A percentile compares a stretch with the other conserved stretches of the same genome.
phyloP scores from a whole-genome alignment of 306 rosid genomes.

The Macrotyloma uniflorum region DNA sequence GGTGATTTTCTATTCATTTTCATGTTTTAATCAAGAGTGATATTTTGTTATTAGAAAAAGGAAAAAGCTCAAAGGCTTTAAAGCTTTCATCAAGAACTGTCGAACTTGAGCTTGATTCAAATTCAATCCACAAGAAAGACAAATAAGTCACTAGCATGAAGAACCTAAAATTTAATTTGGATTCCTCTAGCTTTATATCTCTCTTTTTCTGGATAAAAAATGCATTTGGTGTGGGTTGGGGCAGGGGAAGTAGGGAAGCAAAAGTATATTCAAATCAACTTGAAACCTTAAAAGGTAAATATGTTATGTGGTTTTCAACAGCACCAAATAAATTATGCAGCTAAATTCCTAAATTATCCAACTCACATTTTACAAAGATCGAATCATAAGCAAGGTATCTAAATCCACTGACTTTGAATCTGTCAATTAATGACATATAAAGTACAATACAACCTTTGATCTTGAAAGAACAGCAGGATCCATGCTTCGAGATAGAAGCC shows the following conservation, averaged over 20 bases:
- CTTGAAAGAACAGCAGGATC: constrained; percentile 87
- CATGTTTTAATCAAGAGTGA: background rate
- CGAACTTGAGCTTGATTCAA: background rate
- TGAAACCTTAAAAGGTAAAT: background rate
- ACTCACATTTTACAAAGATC: constrained; percentile 8
- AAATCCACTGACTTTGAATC: constrained; percentile 11
- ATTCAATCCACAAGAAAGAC: background rate
- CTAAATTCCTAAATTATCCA: constrained; percentile 3
- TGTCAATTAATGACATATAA: constrained; percentile 31
- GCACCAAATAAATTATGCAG: background rate
- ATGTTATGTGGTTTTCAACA: background rate
- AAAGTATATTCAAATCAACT: background rate
- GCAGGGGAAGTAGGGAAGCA: background rate
- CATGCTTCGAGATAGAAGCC: constrained; percentile 81
- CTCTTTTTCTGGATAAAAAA: background rate
- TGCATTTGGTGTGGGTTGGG: background rate
- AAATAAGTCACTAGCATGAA: background rate
- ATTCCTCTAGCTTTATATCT: background rate
- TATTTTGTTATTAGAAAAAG: background rate
- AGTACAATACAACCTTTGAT: constrained; percentile 75
- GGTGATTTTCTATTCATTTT: background rate
- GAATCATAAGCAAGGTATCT: constrained; percentile 25
- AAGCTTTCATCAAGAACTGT: background rate
- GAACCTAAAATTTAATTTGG: constrained; percentile 1
- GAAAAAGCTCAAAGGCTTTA: background rate